Base-by-base conservation (phyloP, 2,329 filamentous ascomycete genomes). In the Gnomoniopsis smithogilvyi region DNA sequence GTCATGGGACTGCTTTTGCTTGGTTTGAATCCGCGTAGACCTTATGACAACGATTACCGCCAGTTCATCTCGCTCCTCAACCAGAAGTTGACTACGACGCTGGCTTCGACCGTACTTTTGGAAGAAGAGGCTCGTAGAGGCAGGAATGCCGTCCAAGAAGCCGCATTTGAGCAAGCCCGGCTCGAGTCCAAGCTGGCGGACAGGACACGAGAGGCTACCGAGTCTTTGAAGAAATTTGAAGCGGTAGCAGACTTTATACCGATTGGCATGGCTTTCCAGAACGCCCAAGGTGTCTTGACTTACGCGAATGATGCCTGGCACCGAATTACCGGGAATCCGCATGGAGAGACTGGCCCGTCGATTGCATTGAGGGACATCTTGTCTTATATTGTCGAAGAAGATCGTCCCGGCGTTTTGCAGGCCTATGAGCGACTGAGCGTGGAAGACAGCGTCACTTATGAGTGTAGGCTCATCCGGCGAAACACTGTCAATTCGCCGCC, bases 191-290 rank as follows among this genome's bases (percentile, higher is more conserved):
- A 89, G 66, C 75, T 91, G 26, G 85, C 83, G 17, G 79, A 82
- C 33, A 77, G 78, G 66, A 81, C 76, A 12, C 75, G 77, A 58
- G 77, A 81, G 63, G 73, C 78, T 2, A 76, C 74, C n/a, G 74
- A 80, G 59, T 79, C 81, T 48, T 83, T 88, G 58, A 83, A 84
- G 34, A 83, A 86, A 56, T 91, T 91, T 64, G 85, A 86, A 8
- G 78, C 84, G 6, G 87, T 92, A 72, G 86, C 88, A 2, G 87
- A 91, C 65, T 87, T 91, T 54, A 86, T 89, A 2, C 89, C 89
- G 0, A 85, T 90, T 1, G 89, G 89, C 19, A 87, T 92, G 73
- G 90, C 87, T 66, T 89, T 92, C 60, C 84, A 86, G 12, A 83
- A 89, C 66, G 77, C 80, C 1, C 75, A 80, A 51, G 89, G 88